Evolutionary conservation across 768 basidiomycete genomes (phyloP).

Genomic region (Termitomyces titanicus): DNA sequence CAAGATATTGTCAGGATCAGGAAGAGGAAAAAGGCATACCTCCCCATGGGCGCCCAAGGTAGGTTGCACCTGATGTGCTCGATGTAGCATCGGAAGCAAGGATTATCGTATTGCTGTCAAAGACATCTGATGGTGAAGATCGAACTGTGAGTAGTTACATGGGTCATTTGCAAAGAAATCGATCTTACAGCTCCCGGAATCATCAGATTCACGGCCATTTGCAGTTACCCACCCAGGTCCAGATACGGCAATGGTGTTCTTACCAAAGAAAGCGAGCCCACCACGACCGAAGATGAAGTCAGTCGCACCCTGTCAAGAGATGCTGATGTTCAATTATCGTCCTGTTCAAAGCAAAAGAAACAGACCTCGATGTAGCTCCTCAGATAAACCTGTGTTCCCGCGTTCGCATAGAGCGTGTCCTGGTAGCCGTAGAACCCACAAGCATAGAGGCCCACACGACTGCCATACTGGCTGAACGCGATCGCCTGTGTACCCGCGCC

Average conservation of each 20-base stretch:
- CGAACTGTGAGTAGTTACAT: not conserved
- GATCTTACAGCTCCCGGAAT: constrained; percentile 44
- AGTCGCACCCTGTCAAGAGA: constrained; percentile 35
- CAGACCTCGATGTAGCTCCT: constrained; percentile 44
- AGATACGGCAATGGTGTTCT: constrained; percentile 43
- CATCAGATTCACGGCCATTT: constrained; percentile 41
- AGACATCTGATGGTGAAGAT: constrained; percentile 29
- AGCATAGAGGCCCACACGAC: constrained; percentile 38
- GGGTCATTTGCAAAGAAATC: not conserved
- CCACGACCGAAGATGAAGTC: constrained; percentile 50
- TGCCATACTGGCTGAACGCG: constrained; percentile 48
- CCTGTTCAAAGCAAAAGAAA: not conserved
- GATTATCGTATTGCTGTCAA: constrained; percentile 41
- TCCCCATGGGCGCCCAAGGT: constrained; percentile 45
- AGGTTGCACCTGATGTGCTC: constrained; percentile 18
- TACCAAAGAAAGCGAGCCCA: constrained; percentile 44
- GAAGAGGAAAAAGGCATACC: constrained; percentile 21
- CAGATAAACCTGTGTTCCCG: constrained; percentile 46
- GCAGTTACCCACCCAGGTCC: constrained; percentile 46
- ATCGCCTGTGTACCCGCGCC: constrained; percentile 44
- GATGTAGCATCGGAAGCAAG: constrained; percentile 21
- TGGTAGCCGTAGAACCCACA: constrained; percentile 46
- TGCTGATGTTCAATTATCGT: not conserved
- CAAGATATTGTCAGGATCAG: not conserved
- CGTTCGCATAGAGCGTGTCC: constrained; percentile 43